These are phyloP conservation scores for Rhytidiadelphus loreus DNA, from an alignment of 225 moss, liverwort and hornwort genomes.

Conservation along the genomic window DNA sequence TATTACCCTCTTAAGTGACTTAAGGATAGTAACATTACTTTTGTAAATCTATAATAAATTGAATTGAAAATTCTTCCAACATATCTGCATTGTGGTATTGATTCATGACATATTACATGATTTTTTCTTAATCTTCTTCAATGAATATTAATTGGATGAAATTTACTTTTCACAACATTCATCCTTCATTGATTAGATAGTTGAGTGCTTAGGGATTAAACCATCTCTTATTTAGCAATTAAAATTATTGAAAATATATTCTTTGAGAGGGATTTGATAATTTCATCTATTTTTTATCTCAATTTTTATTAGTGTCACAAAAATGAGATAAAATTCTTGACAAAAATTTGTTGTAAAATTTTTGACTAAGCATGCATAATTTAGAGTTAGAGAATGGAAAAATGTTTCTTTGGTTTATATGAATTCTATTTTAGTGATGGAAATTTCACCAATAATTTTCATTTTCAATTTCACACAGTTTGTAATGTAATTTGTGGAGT, in stretches of 20 bases:
- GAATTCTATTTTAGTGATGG: accelerated
- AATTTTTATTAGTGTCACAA: neutral
- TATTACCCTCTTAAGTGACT: neutral
- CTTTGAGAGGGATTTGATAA: neutral
- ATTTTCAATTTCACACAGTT: neutral
- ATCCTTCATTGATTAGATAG: neutral
- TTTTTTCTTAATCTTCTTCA: accelerated
- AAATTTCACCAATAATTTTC: neutral
- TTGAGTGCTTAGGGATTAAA: accelerated
- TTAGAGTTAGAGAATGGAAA: accelerated
- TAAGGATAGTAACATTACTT: neutral
- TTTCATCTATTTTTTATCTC: neutral
- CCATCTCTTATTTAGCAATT: neutral
- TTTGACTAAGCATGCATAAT: accelerated
- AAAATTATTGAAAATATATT: accelerated
- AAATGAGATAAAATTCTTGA: neutral
- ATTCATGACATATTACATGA: neutral
- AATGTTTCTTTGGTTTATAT: accelerated
- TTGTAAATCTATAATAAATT: neutral
- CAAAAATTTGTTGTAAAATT: neutral
- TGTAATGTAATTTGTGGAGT: no score
- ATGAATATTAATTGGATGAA: accelerated
- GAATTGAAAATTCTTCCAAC: accelerated
- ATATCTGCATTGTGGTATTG: no score
- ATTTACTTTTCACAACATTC: accelerated